phyloP scores from a whole-genome alignment of 2,329 filamentous ascomycete genomes.

The Hansfordia pulvinata region DNA sequence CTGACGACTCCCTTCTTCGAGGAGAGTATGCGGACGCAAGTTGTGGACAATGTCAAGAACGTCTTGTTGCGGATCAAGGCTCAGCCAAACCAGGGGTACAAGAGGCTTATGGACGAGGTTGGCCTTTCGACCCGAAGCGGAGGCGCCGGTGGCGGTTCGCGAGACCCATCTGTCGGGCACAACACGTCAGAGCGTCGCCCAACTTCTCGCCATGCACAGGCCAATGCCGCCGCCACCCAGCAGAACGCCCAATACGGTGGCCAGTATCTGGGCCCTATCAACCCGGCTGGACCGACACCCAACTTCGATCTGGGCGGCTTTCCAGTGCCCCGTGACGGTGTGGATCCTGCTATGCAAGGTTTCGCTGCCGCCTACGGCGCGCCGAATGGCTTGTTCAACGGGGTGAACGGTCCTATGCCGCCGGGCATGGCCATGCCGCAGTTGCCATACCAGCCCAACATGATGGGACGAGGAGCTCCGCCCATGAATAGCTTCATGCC shows the following conservation, averaged over 20 bases:
- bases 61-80: constrained; percentile 85
- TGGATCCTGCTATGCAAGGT: constrained; percentile 33
- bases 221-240: constrained; percentile 12
- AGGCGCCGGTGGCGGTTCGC: constrained; percentile 23
- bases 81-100: constrained; percentile 90
- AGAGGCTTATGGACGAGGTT: constrained; percentile 97
- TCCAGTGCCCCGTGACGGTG: constrained; percentile 35
- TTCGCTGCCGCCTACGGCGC: constrained; percentile 37
- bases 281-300: constrained; percentile 21
- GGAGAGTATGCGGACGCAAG: constrained; percentile 73
- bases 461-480: constrained; percentile 38
- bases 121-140: constrained; percentile 59
- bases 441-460: constrained; percentile 44
- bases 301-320: constrained; percentile 37
- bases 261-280: constrained; percentile 40
- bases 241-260: constrained; percentile 25
- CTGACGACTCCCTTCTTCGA: constrained; percentile 96
- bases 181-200: constrained; percentile 36
- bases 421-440: constrained; percentile 39
- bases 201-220: constrained; percentile 36
- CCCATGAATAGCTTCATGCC: constrained; percentile 45
- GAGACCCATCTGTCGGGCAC: constrained; percentile 29
- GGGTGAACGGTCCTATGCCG: constrained; percentile 27
- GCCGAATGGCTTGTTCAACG: constrained; percentile 37
- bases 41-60: constrained; percentile 82